Percentiles rank a stretch among this genome's conserved stretches.
Conservation (phyloP, 2,329 filamentous ascomycete species). For the Calonectria hawksworthii region DNA sequence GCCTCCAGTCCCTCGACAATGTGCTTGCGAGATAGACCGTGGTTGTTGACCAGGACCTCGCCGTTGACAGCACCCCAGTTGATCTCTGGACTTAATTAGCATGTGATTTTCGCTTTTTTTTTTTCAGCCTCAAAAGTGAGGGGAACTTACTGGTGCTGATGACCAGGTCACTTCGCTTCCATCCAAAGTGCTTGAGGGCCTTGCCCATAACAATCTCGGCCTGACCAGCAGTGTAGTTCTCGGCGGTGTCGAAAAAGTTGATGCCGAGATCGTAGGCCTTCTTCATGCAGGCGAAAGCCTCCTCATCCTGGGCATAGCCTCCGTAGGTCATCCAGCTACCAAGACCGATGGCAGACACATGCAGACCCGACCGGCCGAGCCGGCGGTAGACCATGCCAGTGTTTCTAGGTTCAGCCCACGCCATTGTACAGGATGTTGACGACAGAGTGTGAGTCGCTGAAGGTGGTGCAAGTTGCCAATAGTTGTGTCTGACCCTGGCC, state of each 20-base stretch:
- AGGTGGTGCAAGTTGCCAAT: slow-evolving; percentile 1
- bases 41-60: slow-evolving; percentile 74
- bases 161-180: slow-evolving; percentile 73
- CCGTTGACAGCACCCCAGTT: slow-evolving; percentile 76
- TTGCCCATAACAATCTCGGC: slow-evolving; percentile 75
- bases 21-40: slow-evolving; percentile 77
- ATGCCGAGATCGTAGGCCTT: slow-evolving; percentile 71
- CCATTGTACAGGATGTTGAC: slow-evolving; percentile 49
- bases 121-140: neutral
- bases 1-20: slow-evolving; percentile 69
- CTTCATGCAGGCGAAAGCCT: slow-evolving; percentile 73
- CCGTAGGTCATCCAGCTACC: slow-evolving; percentile 78
- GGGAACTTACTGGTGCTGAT: slow-evolving; percentile 65
- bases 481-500: slow-evolving; percentile 14
- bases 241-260: slow-evolving; percentile 75
- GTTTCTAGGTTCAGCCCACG: slow-evolving; percentile 59
- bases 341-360: slow-evolving; percentile 76
- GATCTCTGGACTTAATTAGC: slow-evolving; percentile 58
- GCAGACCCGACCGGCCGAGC: slow-evolving; percentile 68
- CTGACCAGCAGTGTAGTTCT: slow-evolving; percentile 71
- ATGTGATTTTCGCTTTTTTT: neutral
- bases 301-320: slow-evolving; percentile 74
- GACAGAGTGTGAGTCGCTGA: slow-evolving; percentile 8
- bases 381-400: slow-evolving; percentile 61
- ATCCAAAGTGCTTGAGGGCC: slow-evolving; percentile 72